Conservation (phyloP, 2,329 filamentous ascomycete genomes). For the Raffaelea arxii region DNA sequence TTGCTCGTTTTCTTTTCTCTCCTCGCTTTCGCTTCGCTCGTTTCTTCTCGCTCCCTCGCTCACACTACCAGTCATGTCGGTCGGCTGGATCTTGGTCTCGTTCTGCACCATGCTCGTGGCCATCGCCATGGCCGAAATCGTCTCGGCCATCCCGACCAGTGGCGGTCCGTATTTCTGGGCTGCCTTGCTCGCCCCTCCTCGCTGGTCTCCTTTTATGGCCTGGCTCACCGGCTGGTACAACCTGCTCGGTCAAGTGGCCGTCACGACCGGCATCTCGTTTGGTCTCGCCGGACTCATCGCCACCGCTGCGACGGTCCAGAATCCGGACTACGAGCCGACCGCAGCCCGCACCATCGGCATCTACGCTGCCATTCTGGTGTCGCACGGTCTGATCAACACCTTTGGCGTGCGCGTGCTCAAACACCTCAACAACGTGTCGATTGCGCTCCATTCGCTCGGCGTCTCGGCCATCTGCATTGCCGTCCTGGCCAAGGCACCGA, state of each 20-base stretch:
- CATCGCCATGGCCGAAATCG: constrained; percentile 48
- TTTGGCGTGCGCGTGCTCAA: constrained; percentile 46
- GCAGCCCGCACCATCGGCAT: constrained; percentile 45
- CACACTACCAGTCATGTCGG: constrained; percentile 33
- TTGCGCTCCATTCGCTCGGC: constrained; percentile 43
- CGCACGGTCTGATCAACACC: constrained; percentile 45
- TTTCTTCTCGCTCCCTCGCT: background rate
- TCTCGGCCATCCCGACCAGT: constrained; percentile 47
- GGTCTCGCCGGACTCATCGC: constrained; percentile 28
- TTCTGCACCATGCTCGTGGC: constrained; percentile 47
- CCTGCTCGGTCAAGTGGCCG: constrained; percentile 30
- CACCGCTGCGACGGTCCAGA: constrained; percentile 26
- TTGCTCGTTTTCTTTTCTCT: background rate
- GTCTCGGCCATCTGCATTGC: constrained; percentile 43
- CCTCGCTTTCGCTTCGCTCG: background rate
- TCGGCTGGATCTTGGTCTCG: constrained; percentile 44
- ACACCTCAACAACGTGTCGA: constrained; percentile 47
- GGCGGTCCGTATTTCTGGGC: constrained; percentile 54
- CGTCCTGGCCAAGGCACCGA: constrained; percentile 47
- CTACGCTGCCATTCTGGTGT: constrained; percentile 45
- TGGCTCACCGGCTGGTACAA: constrained; percentile 34
- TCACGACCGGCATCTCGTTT: constrained; percentile 32
- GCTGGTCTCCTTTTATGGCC: constrained; percentile 26
- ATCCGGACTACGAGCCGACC: constrained; percentile 26
- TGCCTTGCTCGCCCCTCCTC: constrained; percentile 41